Base-by-base conservation (phyloP, 768 basidiomycete species). In the Symmetrospora coprosmae region DNA sequence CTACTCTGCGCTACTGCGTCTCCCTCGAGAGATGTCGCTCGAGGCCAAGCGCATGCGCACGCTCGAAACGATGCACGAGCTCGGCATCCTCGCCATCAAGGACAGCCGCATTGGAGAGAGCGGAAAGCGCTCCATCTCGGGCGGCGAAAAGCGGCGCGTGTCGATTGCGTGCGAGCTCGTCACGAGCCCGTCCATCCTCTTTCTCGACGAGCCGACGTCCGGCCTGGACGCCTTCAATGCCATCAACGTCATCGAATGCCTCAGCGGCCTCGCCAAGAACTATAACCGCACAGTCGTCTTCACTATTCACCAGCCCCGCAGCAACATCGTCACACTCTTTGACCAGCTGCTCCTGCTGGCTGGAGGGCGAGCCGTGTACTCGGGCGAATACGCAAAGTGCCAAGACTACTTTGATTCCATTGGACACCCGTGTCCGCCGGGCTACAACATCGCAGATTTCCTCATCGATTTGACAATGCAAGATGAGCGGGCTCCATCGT, bases 151-250 rank as follows among this genome's bases (percentile, higher is more conserved):
- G 74, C 80, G 94, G 33, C 78, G 94, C 3, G 94, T 97, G 1
- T 88, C 86, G 0, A 97, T 99, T 65, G 94, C 94, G 38, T 99
- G 94, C 71, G 94, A 99, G 74, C 78, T 99, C 25, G 94, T 99
- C 34, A 99, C 92, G 0, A 88, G 86, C 41, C 94, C 94, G 14
- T 91, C 88, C 0, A 90, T 99, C 49, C 72, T 99, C 33, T 92
- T 96, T 76, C 77, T 97, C 55, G 94, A 99, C 68, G 94, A 99
- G 69, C 94, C 94, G 6, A 99, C 94, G 0, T 90, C 87, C 51
- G 87, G 92, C 50, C 79, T 97, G 41, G 92, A 99, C 68, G 82
- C 92, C 0, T 97, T 82, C 75, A 97, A 97, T 64, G 92, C 94
- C 0, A 85, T 80, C 76, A 96, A 94, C 65, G 92, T 99, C 65